These are phyloP conservation scores for Talaromyces thailandensis DNA, from an alignment of 495 filamentous ascomycete species.

Conservation along the genomic window DNA sequence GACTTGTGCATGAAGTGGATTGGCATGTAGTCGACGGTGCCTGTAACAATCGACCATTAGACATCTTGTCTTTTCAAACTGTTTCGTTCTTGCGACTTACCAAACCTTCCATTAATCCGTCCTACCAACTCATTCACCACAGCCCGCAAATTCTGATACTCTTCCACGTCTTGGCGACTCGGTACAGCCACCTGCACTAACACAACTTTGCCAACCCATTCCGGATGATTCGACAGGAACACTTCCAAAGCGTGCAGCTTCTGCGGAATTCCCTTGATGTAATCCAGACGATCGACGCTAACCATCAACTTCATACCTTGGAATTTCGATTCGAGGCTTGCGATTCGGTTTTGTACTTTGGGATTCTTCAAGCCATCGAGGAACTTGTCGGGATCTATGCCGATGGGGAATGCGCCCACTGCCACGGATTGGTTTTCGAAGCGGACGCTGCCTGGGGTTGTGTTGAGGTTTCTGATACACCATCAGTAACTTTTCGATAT, in stretches of 20 bases:
- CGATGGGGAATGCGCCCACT: conserved; percentile 91
- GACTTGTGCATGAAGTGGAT: conserved; percentile 98
- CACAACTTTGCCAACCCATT: conserved; percentile 98
- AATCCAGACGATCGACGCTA: conserved; percentile 90
- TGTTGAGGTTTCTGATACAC: conserved; percentile 51
- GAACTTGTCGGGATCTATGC: conserved; percentile 96
- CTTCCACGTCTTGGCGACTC: conserved; percentile 88
- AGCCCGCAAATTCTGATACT: conserved; percentile 90
- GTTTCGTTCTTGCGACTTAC: conserved; percentile 22
- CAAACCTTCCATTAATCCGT: conserved; percentile 90
- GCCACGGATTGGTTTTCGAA: conserved; percentile 75
- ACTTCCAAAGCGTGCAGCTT: conserved; percentile 94
- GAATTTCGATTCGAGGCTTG: conserved; percentile 78
- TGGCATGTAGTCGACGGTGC: conserved; percentile 93
- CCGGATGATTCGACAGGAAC: conserved; percentile 91
- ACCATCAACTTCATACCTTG: conserved; percentile 94
- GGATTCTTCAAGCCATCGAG: conserved; percentile 75
- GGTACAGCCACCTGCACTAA: conserved; percentile 94
- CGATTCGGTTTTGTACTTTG: conserved; percentile 80
- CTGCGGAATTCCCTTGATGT: conserved; percentile 96
- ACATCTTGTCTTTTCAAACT: conserved; percentile 10
- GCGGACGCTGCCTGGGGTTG: conserved; percentile 83
- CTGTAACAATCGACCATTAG: conserved; percentile 22
- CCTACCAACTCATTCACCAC: conserved; percentile 94
- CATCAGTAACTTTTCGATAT: conserved; percentile 8